phyloP scores from a whole-genome alignment of 768 basidiomycete genomes.

The Hygrophorus pudorinus region DNA sequence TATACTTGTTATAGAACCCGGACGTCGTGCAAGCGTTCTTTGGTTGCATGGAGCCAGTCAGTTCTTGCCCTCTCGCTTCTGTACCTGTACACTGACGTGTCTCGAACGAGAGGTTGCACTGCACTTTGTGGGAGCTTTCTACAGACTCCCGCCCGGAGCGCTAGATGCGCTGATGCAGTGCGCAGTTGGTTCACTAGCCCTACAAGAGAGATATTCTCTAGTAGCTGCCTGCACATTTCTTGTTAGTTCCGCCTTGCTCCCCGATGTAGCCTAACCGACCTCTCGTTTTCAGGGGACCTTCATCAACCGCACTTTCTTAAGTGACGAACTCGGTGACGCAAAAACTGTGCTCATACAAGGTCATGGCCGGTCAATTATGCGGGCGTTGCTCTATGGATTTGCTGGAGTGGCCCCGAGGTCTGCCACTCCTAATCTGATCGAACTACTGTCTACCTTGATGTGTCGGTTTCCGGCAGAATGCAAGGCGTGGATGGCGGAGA shows the following conservation, averaged over 20 bases:
- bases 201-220: slow-evolving; percentile 82
- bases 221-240: slow-evolving; percentile 77
- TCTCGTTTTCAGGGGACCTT: slow-evolving; percentile 41
- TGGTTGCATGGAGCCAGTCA: slow-evolving; percentile 65
- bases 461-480: slow-evolving; percentile 32
- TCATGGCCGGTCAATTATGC: slow-evolving; percentile 59
- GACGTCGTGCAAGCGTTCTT: slow-evolving; percentile 90
- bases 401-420: slow-evolving; percentile 81
- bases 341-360: slow-evolving; percentile 31
- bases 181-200: slow-evolving; percentile 50
- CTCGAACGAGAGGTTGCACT: slow-evolving; percentile 31
- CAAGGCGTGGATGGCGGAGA: slow-evolving; percentile 59
- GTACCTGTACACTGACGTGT: neutral
- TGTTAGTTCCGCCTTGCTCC: slow-evolving; percentile 32
- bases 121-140: slow-evolving; percentile 52
- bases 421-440: slow-evolving; percentile 74
- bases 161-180: slow-evolving; percentile 65
- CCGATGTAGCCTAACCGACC: neutral
- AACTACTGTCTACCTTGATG: slow-evolving; percentile 62
- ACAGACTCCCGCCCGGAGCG: slow-evolving; percentile 50
- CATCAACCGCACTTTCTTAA: slow-evolving; percentile 54
- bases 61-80: slow-evolving; percentile 10
- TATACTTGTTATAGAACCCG: slow-evolving; percentile 51
- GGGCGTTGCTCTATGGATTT: slow-evolving; percentile 68
- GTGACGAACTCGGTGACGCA: slow-evolving; percentile 49